Evolutionary conservation across 129 eudicot species (phyloP).

Genomic region (Tagetes erecta): DNA sequence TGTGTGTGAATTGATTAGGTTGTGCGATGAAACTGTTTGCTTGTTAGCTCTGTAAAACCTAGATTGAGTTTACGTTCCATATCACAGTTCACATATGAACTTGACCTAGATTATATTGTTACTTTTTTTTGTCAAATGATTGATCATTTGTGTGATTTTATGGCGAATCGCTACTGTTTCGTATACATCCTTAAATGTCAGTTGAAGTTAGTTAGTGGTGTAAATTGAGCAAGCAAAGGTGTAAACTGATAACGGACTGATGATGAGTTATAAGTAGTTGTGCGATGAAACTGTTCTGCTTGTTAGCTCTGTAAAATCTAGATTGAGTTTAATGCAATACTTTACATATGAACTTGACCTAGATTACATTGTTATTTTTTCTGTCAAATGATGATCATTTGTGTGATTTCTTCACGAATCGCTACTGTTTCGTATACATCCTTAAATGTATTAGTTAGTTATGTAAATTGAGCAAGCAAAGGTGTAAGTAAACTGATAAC

Average conservation of each 20-base stretch:
- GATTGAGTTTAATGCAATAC: constrained; percentile 8
- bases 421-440: not conserved
- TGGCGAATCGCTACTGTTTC: not conserved
- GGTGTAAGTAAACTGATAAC: no score
- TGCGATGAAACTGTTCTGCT: constrained; percentile 36
- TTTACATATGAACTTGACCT: constrained; percentile 18
- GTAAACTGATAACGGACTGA: no score
- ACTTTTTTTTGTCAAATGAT: not conserved
- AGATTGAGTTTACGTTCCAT: constrained; percentile 4
- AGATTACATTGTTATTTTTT: no score
- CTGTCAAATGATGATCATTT: not conserved
- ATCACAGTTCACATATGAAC: not conserved
- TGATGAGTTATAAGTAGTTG: constrained; percentile 5
- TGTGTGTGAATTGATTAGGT: constrained; percentile 35
- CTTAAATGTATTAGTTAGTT: constrained; percentile 21
- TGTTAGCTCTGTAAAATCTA: constrained; percentile 31
- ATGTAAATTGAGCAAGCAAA: no score
- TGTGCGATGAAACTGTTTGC: constrained; percentile 37
- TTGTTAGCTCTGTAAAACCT: constrained; percentile 33
- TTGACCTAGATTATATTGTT: constrained; percentile 1
- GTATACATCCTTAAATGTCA: not conserved
- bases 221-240: no score
- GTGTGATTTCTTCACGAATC: not conserved
- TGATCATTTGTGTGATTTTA: constrained; percentile 1
- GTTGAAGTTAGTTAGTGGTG: constrained; percentile 24